Evolutionary conservation across 176 grass and related monocot species (phyloP), one percentile per base, ranked within the genome.

Genomic region (Zizania latifolia): DNA sequence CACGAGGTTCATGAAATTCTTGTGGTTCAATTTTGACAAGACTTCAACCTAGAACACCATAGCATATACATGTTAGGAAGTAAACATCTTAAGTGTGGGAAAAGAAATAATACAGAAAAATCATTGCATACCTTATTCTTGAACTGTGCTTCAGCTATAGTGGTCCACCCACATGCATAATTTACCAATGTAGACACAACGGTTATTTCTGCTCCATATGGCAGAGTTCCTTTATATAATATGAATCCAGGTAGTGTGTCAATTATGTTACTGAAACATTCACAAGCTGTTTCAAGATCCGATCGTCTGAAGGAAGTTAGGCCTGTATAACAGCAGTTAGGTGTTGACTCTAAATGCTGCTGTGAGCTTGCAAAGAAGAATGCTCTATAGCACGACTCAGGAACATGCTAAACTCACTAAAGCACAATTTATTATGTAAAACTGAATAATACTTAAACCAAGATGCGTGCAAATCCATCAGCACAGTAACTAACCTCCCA

Each of bases 191-290:
- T 88, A 61, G 86, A 94, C 39, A 75, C 78, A 31, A 94, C 89
- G 71, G 89, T 87, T 79, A 98, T 94, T 92, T 98, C 95, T 0
- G 82, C 85, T 65, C 91, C 89, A 78, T 64, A 88, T 38, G 91
- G 88, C 8, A 98, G 95, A 74, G 84, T 98, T 70, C 95, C 91
- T 71, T 98, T 98, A 81, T 90, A 98, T 71, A 98, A 41, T 81
- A 35, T 72, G 39, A 17, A 81, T 72, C 81, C 82, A 59, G 81
- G 84, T 41, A 90, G 55, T 43, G 78, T 79, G 77, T 51, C 86
- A 79, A 98, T 83, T 75, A 94, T 76, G 27, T 98, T 94, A 76
- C 91, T 92, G 80, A 98, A 94, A 88, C 80, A 76, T 83, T 98
- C 95, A 86, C 95, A 92, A 3, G 91, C 91, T 58, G 44, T 56